Base-by-base conservation (phyloP, 768 basidiomycete species). In the Holtermanniella nyarrowii region DNA sequence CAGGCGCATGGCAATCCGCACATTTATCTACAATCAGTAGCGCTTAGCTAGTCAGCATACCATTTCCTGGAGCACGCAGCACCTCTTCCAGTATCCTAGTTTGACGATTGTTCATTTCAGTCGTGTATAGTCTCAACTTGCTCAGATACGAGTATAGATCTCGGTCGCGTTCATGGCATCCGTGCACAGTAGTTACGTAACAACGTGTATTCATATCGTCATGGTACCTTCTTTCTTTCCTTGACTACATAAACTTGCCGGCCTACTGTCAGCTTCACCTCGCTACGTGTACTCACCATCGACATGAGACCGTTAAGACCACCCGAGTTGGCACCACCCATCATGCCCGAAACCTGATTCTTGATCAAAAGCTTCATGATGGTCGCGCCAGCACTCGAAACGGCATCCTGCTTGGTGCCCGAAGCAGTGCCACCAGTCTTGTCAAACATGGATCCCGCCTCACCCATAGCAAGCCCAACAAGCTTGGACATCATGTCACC, bases 1-100 rank as follows among this genome's bases (percentile, higher is more conserved):
- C 78, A 51, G 82, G 77, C n/a, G 83, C 73, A 72, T 85, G 87
- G 70, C 91, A 96, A 71, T 96, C 91, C 4, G 91, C 90, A 68
- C 91, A 96, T 12, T 78, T 69, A 68, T 89, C 90, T 95, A 64
- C 2, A 14, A 16, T 3, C 43, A 56, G 46, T 52, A 45, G 50
- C 18, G 31, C 40, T 57, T 14, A 26, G 26, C 14, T 13, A 39
- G n/a, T 27, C 5, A 16, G 27, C 77, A 69, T 65, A 80, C 86
- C 84, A 63, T 90, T 90, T 54, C 88, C 88, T 40, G 86, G 83
- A 56, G 78, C 75, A 21, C 73, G 63, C 5, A 76, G 78, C 25
- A 89, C 77, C 52, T 86, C 85, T 12, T 83, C 64, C 10, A 90
- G 74, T 13, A 73, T 70, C 18, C 80, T 79, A 53, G 53, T 47